Base-by-base conservation (phyloP, 306 rosid species). In the Cicer chorassanicum region DNA sequence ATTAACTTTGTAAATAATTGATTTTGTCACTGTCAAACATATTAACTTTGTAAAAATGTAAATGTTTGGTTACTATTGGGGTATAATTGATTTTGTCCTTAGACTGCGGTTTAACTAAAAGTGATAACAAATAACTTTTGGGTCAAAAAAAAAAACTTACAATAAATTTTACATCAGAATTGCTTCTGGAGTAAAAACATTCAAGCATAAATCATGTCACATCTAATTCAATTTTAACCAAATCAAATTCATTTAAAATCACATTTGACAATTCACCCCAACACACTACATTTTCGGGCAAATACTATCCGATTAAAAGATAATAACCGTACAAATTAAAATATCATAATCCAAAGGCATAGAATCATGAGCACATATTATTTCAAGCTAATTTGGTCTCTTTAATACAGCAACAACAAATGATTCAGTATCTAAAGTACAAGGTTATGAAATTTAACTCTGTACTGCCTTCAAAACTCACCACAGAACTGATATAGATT, bases 381-480 rank as follows among this genome's bases (percentile, higher is more conserved):
- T 40, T 66, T 54, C 21, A 65, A 42, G 36, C 46, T 65, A 66
- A 66, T 66, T 76, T 43, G 66, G 68, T 15, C 24, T 66, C 38
- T 65, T 1, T 0, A 53, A 44, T 16, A 34, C 15, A 11, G 18
- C 19, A 49, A 8, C 60, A 53, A 1, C 60, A 53, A 15, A 51
- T 7, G 11, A 61, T 21, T 59, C 29, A 38, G 44, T 11, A 54
- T 56, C 49, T 43, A 15, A 18, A 45, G 41, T 15, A 45, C n/a
- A 8, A 34, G 34, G 11, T 55, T 24, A 10, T 38, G 34, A 56
- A 53, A 34, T 56, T 44, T 8, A 11, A 43, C 41, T n/a, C 10
- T 42, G 2, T 61, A 13, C 14, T 75, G 39, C 62, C 56, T 36
- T 43, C 44, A 44, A 29, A 29, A 44, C 50, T 55, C 29, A 36